Base-by-base conservation (phyloP, 2,329 filamentous ascomycete species). In the Aspergillus sp. region DNA sequence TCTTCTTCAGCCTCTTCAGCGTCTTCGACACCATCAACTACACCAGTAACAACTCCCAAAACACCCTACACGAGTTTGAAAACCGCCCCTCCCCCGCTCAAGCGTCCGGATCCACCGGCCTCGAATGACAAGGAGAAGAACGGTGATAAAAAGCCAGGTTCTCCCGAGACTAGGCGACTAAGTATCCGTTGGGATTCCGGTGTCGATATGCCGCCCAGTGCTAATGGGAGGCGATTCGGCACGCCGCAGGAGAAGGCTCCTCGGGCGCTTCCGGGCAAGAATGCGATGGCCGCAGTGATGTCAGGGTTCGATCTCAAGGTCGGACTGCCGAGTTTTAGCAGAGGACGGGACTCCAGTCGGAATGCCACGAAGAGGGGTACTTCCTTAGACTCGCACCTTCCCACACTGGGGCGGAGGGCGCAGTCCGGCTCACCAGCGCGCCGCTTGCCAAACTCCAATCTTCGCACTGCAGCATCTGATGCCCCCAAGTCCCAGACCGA, bases 401-500 rank as follows among this genome's bases (percentile, higher is more conserved):
- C 62, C 14, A 37, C 56, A 19, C 44, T 55, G 17, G 39, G 39
- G 14, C 47, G 57, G 12, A 52, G 66, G 55, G 67, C 59, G 57
- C 74, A 68, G 44, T 72, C 75, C 3, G 61, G 63, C 37, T 74
- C 75, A 5, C 73, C 76, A 6, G 62, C 35, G 74, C 79, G 65
- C 77, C 79, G 68, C 71, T 79, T 60, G 60, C 74, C 83, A 46
- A 81, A 82, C 45, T 70, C 78, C n/a, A 82, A 78, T 62, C 82
- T 83, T 3, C 76, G 74, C 74, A 77, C 62, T 70, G 77, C 50
- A 7, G 31, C 49, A 14, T 83, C 39, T 2, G 85, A 58, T 76
- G 92, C 17, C 91, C 89, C 1, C 88, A 93, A 55, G 68, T 88
- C 88, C 11, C 87, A 87, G 79, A 19, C 43, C 15, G 46, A 41